Evolutionary conservation across 208 protist species (phyloP), one percentile per base, ranked within the genome.

Genomic region (Trypanosoma congolense): DNA sequence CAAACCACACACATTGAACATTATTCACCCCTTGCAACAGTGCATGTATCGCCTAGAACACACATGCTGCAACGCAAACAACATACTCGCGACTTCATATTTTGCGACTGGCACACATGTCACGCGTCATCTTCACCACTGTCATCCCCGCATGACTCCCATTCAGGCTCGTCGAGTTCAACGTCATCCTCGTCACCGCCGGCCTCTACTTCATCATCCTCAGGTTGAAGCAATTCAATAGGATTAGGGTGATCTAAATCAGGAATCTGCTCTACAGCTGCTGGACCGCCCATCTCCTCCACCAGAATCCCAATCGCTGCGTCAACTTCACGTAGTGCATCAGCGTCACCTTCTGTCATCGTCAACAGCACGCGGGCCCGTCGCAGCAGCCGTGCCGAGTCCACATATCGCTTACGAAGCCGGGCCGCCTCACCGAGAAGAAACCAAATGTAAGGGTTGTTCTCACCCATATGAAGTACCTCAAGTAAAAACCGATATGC

Each of bases 371-470:
- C 83, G 12, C 84, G 82, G 1, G 88, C 77, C 10, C 84, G 79
- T 4, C 83, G 73, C 38, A 95, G 75, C 38, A 95, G 76, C 0
- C 88, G 77, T 8, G 88, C 84, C 10, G 88, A 65, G 56, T 95
- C 88, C 12, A 62, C 33, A 56, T 78, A 90, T 8, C 88, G 74
- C 33, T 77, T 66, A 10, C 84, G 84, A 60, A 95, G 56, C 18
- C 84, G 74, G 2, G 88, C 88, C 21, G 78, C 75, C 74, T 93
- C 85, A 4, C 87, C 90, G n/a, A 96, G 74, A 8, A 96, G 70
- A 67, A 93, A 96, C 87, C 87, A 96, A 49, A 94, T 79, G 57
- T 96, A 96, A 3, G 86, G 85, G 50, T 96, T 96, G 61, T 87
- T 92, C 56, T 94, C 87, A 31, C 83, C 90, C 41, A 81, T 61